Percentiles rank a stretch among this genome's conserved stretches.
phyloP scores from a whole-genome alignment of 495 filamentous ascomycete species.

The Penicillium odoratum region DNA sequence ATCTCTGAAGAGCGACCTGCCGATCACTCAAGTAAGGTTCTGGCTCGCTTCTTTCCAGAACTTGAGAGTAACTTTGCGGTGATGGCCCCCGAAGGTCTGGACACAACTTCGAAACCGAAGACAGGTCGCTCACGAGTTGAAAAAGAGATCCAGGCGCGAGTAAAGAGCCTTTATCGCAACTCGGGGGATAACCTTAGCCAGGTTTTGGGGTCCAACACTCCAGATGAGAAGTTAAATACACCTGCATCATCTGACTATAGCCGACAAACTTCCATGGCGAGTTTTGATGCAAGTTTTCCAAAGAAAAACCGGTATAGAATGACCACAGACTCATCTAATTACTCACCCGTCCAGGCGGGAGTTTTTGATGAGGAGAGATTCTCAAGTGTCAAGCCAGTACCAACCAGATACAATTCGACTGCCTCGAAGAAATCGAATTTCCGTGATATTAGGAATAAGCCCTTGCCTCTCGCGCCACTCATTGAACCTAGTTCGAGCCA shows the following conservation, averaged over 20 bases:
- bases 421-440: conserved; percentile 17
- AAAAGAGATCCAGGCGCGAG: conserved; percentile 21
- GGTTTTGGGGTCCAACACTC: background rate
- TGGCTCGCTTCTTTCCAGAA: conserved; percentile 38
- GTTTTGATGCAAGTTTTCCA: conserved; percentile 17
- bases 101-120: conserved; percentile 11
- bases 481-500: conserved; percentile 21
- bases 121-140: conserved; percentile 14
- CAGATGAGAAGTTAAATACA: conserved; percentile 18
- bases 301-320: background rate
- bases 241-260: conserved; percentile 39
- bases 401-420: conserved; percentile 5
- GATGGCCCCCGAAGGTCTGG: conserved; percentile 20
- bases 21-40: conserved; percentile 6
- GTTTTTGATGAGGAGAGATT: background rate
- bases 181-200: background rate
- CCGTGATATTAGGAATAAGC: conserved; percentile 41
- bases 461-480: conserved; percentile 48
- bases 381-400: no score
- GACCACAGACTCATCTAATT: background rate
- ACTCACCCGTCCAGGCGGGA: background rate
- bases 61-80: conserved; percentile 29
- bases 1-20: conserved; percentile 23
- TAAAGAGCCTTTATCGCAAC: conserved; percentile 18
- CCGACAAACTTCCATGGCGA: conserved; percentile 35